Conservation (phyloP, 1,284 basidiomycete genomes). For the Sporisorium scitamineum region DNA sequence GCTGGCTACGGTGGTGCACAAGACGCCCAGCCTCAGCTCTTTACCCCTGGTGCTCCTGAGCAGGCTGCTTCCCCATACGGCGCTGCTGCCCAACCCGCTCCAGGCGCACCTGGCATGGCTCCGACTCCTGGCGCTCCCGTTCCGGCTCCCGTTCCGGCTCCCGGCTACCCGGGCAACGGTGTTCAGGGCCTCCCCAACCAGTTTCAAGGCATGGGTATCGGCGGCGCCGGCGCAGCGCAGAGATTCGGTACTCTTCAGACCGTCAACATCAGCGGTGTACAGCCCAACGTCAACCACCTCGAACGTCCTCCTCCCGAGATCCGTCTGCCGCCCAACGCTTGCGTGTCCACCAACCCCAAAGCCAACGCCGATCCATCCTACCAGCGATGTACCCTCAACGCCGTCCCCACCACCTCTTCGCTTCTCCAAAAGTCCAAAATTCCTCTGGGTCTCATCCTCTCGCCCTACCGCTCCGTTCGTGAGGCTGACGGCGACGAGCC, state of each 20-base stretch:
- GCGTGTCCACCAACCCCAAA: slow-evolving; percentile 81
- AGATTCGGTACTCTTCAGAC: slow-evolving; percentile 57
- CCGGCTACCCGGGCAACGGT: slow-evolving; percentile 38
- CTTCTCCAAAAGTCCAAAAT: slow-evolving; percentile 92
- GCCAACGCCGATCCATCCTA: slow-evolving; percentile 91
- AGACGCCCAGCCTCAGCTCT: slow-evolving; percentile 48
- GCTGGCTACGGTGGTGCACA: slow-evolving; percentile 43
- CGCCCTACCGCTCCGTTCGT: slow-evolving; percentile 86
- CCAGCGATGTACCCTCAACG: slow-evolving; percentile 90
- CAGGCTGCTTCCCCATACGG: slow-evolving; percentile 34
- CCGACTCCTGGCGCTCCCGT: slow-evolving; percentile 21
- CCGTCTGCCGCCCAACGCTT: slow-evolving; percentile 83
- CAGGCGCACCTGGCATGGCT: slow-evolving; percentile 39
- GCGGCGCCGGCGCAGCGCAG: slow-evolving; percentile 66
- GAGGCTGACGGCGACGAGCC: slow-evolving; percentile 74
- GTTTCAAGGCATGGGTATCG: slow-evolving; percentile 87
- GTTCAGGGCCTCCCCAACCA: slow-evolving; percentile 82
- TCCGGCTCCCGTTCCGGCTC: too few relatives aligned
- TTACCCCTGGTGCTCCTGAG: slow-evolving; percentile 53
- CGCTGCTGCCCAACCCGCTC: slow-evolving; percentile 34
- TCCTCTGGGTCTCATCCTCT: slow-evolving; percentile 89
- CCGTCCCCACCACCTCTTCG: slow-evolving; percentile 91
- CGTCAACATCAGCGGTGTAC: slow-evolving; percentile 60
- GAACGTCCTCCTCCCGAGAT: slow-evolving; percentile 86
- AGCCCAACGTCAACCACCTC: slow-evolving; percentile 84